A percentile compares a stretch with the other conserved stretches of the same genome.
Evolutionary conservation across 2,329 filamentous ascomycete genomes (phyloP).

Genomic region (Cladosporium phlei): DNA sequence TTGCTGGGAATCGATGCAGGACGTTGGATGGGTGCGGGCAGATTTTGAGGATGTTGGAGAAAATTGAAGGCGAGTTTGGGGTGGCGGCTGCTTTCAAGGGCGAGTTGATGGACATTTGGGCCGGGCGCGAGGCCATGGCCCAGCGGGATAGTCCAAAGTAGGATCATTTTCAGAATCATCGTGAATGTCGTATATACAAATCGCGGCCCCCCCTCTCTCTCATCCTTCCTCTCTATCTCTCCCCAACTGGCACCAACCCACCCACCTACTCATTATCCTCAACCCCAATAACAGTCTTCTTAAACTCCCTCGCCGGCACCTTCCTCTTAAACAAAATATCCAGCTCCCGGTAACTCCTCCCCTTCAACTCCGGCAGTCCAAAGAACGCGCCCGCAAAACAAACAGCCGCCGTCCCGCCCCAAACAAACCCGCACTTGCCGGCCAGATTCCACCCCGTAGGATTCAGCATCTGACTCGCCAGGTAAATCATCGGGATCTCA

Average conservation of each 20-base stretch:
- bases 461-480: constrained; percentile 92
- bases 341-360: constrained; percentile 78
- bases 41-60: neutral
- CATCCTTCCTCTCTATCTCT: no score
- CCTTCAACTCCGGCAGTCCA: constrained; percentile 72
- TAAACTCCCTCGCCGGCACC: constrained; percentile 68
- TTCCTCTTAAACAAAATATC: constrained; percentile 76
- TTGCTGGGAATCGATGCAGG: neutral
- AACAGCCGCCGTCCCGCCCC: constrained; percentile 73
- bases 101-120: no score
- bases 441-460: constrained; percentile 81
- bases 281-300: constrained; percentile 39
- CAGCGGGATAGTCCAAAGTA: no score
- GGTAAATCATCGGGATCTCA: constrained; percentile 71
- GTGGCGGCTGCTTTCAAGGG: neutral
- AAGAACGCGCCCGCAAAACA: constrained; percentile 83
- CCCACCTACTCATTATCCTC: constrained; percentile 28
- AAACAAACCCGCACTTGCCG: constrained; percentile 84
- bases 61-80: neutral
- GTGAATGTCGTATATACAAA: no score
- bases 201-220: no score
- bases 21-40: neutral
- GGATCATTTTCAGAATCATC: no score
- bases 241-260: no score
- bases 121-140: no score